Conservation (phyloP, 768 basidiomycete genomes). For the Arthromyces matolae region DNA sequence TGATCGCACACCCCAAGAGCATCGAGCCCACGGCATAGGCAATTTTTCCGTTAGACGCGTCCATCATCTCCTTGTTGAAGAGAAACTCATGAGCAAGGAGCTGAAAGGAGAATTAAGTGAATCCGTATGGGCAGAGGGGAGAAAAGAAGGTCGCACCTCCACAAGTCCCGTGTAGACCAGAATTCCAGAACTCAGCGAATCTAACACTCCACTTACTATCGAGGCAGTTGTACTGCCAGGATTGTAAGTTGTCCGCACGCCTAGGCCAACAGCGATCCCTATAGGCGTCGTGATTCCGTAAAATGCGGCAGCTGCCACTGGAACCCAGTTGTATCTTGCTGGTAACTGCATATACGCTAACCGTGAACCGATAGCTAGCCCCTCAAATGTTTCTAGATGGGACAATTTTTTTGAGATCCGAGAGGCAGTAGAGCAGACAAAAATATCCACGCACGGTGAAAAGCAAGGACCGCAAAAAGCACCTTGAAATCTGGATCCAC, state of each 20-base stretch:
- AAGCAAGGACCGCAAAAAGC: slow-evolving; percentile 86
- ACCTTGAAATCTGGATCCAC: slow-evolving; percentile 77
- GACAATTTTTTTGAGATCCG: slow-evolving; percentile 1
- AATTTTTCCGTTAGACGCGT: slow-evolving; percentile 61
- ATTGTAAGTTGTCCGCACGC: slow-evolving; percentile 75
- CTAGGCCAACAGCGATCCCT: slow-evolving; percentile 84
- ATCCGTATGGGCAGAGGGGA: background rate
- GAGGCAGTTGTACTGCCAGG: slow-evolving; percentile 70
- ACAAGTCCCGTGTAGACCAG: slow-evolving; percentile 67
- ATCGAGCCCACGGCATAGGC: slow-evolving; percentile 74
- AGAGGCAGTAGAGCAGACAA: background rate
- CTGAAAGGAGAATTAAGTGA: slow-evolving; percentile 29
- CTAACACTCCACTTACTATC: slow-evolving; percentile 82
- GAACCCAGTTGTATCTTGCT: slow-evolving; percentile 48
- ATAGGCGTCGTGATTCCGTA: slow-evolving; percentile 83
- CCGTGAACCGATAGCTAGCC: slow-evolving; percentile 88
- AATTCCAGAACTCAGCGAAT: slow-evolving; percentile 84
- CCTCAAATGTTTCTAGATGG: slow-evolving; percentile 90
- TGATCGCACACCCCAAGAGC: slow-evolving; percentile 79
- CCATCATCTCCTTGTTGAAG: slow-evolving; percentile 83
- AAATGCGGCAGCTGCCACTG: slow-evolving; percentile 54
- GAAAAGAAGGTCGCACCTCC: slow-evolving; percentile 10
- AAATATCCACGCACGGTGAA: slow-evolving; percentile 70
- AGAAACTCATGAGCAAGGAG: slow-evolving; percentile 93
- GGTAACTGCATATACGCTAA: slow-evolving; percentile 73